Base-by-base conservation (phyloP, 2,329 filamentous ascomycete species). In the Ceratocystis albifundus region DNA sequence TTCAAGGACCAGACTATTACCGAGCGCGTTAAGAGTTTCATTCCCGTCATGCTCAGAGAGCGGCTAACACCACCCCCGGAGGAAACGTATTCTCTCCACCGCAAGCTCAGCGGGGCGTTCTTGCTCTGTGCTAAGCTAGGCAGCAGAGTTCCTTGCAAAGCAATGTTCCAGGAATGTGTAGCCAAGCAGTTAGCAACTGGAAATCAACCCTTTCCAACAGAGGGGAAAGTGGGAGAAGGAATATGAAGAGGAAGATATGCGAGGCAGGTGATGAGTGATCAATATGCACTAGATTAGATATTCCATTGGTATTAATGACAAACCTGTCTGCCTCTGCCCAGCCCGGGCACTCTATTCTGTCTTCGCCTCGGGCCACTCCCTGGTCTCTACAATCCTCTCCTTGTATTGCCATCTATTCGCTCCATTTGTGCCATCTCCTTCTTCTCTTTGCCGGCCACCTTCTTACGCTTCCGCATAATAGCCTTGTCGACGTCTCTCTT, bases 1-100 rank as follows among this genome's bases (percentile, higher is more conserved):
- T 99, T 99, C 76, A 80, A 84, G 68, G 85, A 93, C 72, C 94
- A 99, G 79, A 99, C 93, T 1, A 97, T 99, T 71, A 99, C 94
- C 0, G 92, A 97, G 73, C 83, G 95, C 57, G 93, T 99, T 67
- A 86, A 92, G 72, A 83, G 80, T 2, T 81, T 96, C 65, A 97
- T 99, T 70, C 94, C 94, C 17, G 79, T 96, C 65, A 99, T 99
- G 94, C 81, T 99, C 61, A 84, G 84, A 66, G 94, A 99, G 79
- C 79, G 94, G 45, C 77, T 99, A 22, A 85, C 90, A 17, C 93
- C 94, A 28, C 94, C 95, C 28, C 94, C 94, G 0, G 95, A 99
- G 77, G 94, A 99, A 80, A 99, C 94, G 64, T 99, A 99, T 74
- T 93, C 88, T 74, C 77, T 99, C 72, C 94, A 99, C 76, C 84